phyloP scores from a whole-genome alignment of 352 stramenopile genomes.

The Phytophthora citrophthora region DNA sequence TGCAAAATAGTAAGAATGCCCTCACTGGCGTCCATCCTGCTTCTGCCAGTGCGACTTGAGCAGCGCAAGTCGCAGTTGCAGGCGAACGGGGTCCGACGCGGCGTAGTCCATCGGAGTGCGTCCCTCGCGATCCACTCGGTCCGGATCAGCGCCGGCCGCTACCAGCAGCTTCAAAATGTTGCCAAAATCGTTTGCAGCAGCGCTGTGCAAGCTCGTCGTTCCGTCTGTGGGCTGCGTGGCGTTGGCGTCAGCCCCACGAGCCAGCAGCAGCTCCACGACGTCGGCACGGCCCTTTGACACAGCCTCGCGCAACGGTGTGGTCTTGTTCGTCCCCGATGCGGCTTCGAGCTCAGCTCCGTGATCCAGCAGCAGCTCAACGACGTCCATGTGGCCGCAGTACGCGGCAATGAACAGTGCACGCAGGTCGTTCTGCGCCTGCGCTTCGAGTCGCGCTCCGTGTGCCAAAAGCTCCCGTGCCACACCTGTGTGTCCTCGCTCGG shows the following conservation, averaged over 20 bases:
- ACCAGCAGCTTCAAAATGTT: slow-evolving; percentile 50
- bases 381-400: slow-evolving; percentile 55
- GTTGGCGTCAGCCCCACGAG: slow-evolving; percentile 48
- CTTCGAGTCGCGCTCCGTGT: slow-evolving; percentile 53
- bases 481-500: slow-evolving; percentile 47
- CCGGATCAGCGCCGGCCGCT: slow-evolving; percentile 40
- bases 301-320: slow-evolving; percentile 54
- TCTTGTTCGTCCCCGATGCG: slow-evolving; percentile 47
- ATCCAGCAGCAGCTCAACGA: slow-evolving; percentile 49
- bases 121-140: slow-evolving; percentile 42
- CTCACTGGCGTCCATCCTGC: slow-evolving; percentile 30
- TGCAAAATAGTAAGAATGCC: slow-evolving; percentile 17
- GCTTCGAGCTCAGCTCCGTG: slow-evolving; percentile 51
- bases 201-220: slow-evolving; percentile 58
- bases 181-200: slow-evolving; percentile 47
- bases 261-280: slow-evolving; percentile 50
- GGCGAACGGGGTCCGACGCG: slow-evolving; percentile 46
- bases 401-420: slow-evolving; percentile 55
- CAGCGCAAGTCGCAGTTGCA: slow-evolving; percentile 55
- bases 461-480: slow-evolving; percentile 50
- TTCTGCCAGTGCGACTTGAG: slow-evolving; percentile 65
- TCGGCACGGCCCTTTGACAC: slow-evolving; percentile 43
- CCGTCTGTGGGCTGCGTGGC: slow-evolving; percentile 45
- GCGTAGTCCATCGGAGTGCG: slow-evolving; percentile 53
- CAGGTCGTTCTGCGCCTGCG: slow-evolving; percentile 46